Base-by-base conservation (phyloP, 805 yeast species). In the Suhomyces kilbournensis region DNA sequence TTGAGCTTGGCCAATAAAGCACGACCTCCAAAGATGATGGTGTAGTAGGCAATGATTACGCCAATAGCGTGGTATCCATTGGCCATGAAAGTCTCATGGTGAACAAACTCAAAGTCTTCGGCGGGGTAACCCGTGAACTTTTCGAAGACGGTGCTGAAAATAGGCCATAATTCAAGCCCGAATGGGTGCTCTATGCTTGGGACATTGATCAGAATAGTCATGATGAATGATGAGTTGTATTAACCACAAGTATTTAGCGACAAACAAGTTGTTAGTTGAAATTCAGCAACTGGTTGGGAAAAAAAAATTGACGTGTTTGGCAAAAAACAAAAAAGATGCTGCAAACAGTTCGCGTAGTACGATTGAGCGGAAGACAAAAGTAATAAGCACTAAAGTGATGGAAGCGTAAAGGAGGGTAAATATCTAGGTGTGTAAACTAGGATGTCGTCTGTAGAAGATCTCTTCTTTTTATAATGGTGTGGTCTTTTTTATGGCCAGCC, bases 21-120 rank as follows among this genome's bases (percentile, higher is more conserved):
- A 64, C 91, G 85, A 52, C 97, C 97, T 56, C 97, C 96, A 56
- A 75, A 75, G 46, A 75, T 71, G 46, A 71, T 64, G 25, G 68
- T 61, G 58, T 75, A 75, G 63, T 75, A 75, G 15, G 61, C 74
- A 14, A 69, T 67, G 53, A 80, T 74, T 45, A 74, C 69, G 20
- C 73, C 66, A 39, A 79, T 64, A 25, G 83, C 84, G 53, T 81
- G 84, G 53, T 72, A 74, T 47, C 84, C 80, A 58, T 83, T 83
- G 50, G 88, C 88, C 62, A 90, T 68, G 51, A 89, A 86, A 1
- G 92, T 82, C 56, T 81, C 65, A 62, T 84, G 83, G 61, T 83
- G 80, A 47, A 81, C 71, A 66, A 88, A 92, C 62, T 78, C 72
- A 67, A 92, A 92, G 48, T 84, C 78, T 40, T 77, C 78, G 44